phyloP scores from a whole-genome alignment of 2,329 filamentous ascomycete species.

The Metarhizium sp. region DNA sequence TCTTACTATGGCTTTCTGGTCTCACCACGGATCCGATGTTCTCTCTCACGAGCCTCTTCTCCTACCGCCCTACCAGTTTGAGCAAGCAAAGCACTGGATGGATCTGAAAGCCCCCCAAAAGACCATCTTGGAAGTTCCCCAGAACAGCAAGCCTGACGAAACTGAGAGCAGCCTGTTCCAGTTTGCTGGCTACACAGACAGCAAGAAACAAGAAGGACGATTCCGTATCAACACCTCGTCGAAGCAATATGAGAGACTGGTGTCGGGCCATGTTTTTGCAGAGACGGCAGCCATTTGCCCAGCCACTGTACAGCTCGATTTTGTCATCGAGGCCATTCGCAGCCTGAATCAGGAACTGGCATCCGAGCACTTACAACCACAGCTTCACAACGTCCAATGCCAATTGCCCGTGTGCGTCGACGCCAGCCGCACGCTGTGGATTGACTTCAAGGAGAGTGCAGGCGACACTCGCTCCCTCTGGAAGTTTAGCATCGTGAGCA shows the following conservation, averaged over 20 bases:
- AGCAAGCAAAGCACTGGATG: constrained; percentile 29
- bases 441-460: constrained; percentile 11
- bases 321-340: constrained; percentile 21
- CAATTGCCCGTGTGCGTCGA: constrained; percentile 7
- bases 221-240: constrained; percentile 33
- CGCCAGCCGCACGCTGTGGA: constrained; percentile 16
- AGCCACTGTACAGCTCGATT: constrained; percentile 20
- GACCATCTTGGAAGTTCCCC: background rate
- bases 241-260: constrained; percentile 21
- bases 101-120: constrained; percentile 15
- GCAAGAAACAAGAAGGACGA: background rate
- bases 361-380: constrained; percentile 13
- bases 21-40: constrained; percentile 19
- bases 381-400: constrained; percentile 16
- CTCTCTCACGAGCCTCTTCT: constrained; percentile 11
- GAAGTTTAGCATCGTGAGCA: background rate
- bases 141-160: background rate
- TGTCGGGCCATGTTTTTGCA: constrained; percentile 29
- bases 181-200: background rate
- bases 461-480: background rate
- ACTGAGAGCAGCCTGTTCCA: background rate
- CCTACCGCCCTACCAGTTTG: constrained; percentile 34
- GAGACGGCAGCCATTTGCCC: constrained; percentile 29
- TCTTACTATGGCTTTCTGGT: constrained; percentile 26
- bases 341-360: constrained; percentile 20